phyloP scores from a whole-genome alignment of 164 flowering plant species.

The Nelumbo lutea region DNA sequence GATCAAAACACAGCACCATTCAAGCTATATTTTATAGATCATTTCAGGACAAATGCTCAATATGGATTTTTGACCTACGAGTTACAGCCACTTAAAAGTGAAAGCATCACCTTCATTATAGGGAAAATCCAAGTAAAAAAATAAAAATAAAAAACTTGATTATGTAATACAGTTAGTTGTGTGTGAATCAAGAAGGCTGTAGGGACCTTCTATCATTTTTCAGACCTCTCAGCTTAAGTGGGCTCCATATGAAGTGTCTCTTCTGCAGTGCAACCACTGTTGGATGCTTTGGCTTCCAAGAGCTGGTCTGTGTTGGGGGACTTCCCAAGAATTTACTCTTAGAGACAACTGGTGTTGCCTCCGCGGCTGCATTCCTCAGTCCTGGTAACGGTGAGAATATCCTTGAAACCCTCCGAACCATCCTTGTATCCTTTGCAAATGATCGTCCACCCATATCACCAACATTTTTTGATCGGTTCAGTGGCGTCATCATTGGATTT shows the following conservation, averaged over 20 bases:
- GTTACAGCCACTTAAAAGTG: too few relatives aligned
- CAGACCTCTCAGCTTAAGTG: conserved; percentile 45
- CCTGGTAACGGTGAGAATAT: conserved; percentile 50
- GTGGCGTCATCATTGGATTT: conserved; percentile 34
- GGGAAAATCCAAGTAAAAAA: too few relatives aligned
- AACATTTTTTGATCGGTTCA: conserved; percentile 23
- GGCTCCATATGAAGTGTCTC: conserved; percentile 71
- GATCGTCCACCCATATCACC: conserved; percentile 34
- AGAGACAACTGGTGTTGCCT: conserved; percentile 49
- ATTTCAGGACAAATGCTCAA: too few relatives aligned
- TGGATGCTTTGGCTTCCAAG: conserved; percentile 62
- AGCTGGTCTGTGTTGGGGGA: conserved; percentile 42
- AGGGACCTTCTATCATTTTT: conserved; percentile 39
- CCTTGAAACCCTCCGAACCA: conserved; percentile 44
- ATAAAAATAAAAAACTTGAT: too few relatives aligned
- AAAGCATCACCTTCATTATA: too few relatives aligned
- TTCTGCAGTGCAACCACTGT: conserved; percentile 58
- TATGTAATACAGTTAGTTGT: background rate
- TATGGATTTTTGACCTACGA: too few relatives aligned
- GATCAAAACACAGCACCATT: too few relatives aligned
- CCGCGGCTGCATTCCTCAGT: conserved; percentile 11
- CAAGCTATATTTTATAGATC: too few relatives aligned
- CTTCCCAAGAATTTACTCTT: conserved; percentile 70
- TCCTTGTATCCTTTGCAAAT: conserved; percentile 48
- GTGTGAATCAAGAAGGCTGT: conserved; percentile 23